Evolutionary conservation across 1,284 basidiomycete species (phyloP), one percentile per base, ranked within the genome.

Genomic region (Anthracocystis setariae): DNA sequence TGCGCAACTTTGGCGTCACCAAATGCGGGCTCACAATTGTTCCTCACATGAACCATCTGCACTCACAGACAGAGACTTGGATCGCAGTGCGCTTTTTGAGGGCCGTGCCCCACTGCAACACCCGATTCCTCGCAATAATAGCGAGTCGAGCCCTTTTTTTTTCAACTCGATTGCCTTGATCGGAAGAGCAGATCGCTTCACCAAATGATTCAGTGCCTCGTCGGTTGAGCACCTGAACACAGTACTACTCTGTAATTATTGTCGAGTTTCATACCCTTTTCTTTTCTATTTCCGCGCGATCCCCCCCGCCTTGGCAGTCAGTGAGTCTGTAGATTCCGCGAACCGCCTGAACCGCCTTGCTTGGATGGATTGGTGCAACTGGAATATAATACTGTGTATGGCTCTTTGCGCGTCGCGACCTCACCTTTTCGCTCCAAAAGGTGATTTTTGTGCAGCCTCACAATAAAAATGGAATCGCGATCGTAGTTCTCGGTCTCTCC

Each of bases 321-420:
- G n/a, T n/a, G n/a, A n/a, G n/a, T n/a, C n/a, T n/a, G n/a, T n/a
- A n/a, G n/a, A n/a, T n/a, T 5, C 29, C 29, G 29, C 29, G 7
- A 29, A 12, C 29, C 29, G 29, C 29, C 5, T 29, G 29, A 29
- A n/a, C n/a, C n/a, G n/a, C n/a, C n/a, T n/a, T n/a, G n/a, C n/a
- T n/a, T n/a, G n/a, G n/a, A n/a, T n/a, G n/a, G n/a, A n/a, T n/a
- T n/a, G n/a, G n/a, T n/a, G n/a, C n/a, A n/a, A n/a, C n/a, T 29
- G 29, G 29, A 29, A 29, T 29, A 29, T 29, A n/a, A 15, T n/a
- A 39, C 17, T 8, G 15, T 18, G 12, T 2, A 42, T 12, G 20
- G 20, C 20, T 23, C 21, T 50, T 51, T 42, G 63, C 64, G 64
- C 64, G 64, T 67, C 64, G 64, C 64, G 64, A 67, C 39, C 24